Conservation (phyloP, 164 flowering plant species). For the Chimonanthus salicifolius region DNA sequence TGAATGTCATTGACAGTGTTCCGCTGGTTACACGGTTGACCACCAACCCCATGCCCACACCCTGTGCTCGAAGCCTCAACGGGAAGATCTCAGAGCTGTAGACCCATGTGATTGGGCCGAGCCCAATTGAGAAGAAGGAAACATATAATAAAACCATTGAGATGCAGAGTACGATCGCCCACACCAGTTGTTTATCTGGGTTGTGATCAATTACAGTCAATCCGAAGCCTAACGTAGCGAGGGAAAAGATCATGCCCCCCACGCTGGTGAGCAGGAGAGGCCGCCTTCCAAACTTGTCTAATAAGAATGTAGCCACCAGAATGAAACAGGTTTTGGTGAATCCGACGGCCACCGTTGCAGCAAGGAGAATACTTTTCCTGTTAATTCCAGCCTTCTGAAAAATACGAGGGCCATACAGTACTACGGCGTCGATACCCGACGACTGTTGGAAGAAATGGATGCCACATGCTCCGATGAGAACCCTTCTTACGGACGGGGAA, state of each 20-base stretch:
- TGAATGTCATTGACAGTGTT: too few relatives aligned
- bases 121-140: too few relatives aligned
- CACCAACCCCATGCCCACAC: too few relatives aligned
- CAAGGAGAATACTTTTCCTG: slow-evolving; percentile 16
- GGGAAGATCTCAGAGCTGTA: too few relatives aligned
- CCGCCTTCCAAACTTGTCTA: slow-evolving; percentile 24
- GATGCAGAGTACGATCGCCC: too few relatives aligned
- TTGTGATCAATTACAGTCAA: too few relatives aligned
- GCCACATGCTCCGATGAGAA: slow-evolving; percentile 46
- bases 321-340: slow-evolving; percentile 22
- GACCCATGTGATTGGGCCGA: too few relatives aligned
- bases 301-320: slow-evolving; percentile 19
- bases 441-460: slow-evolving; percentile 71
- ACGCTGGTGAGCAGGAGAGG: not conserved
- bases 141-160: too few relatives aligned
- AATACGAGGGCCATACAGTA: slow-evolving; percentile 53
- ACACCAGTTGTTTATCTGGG: too few relatives aligned
- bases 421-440: slow-evolving; percentile 62
- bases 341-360: slow-evolving; percentile 30
- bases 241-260: not conserved
- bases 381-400: slow-evolving; percentile 21
- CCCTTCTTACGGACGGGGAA: slow-evolving; percentile 46
- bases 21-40: too few relatives aligned
- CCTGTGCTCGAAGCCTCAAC: too few relatives aligned
- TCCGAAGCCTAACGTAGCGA: too few relatives aligned